phyloP scores from a whole-genome alignment of 2,329 filamentous ascomycete species.

The Talaromyces atroroseus region DNA sequence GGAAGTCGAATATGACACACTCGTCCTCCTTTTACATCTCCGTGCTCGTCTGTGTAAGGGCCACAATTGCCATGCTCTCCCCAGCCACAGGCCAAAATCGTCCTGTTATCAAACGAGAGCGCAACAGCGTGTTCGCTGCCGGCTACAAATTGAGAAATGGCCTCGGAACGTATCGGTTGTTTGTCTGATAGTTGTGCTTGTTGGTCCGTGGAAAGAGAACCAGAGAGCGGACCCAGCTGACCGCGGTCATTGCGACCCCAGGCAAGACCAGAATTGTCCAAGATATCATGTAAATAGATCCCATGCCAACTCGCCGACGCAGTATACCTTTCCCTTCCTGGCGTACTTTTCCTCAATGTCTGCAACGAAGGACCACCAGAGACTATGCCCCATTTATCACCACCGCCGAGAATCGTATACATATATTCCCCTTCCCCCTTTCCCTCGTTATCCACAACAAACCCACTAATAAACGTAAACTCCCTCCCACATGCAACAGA shows the following conservation, averaged over 20 bases:
- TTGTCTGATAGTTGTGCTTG: background rate
- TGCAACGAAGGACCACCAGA: slow-evolving; percentile 48
- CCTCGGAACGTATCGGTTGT: background rate
- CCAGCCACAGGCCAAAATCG: slow-evolving; percentile 88
- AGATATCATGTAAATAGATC: slow-evolving; percentile 61
- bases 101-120: slow-evolving; percentile 53
- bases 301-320: slow-evolving; percentile 78
- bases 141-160: slow-evolving; percentile 60
- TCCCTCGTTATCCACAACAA: background rate
- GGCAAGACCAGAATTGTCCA: slow-evolving; percentile 55
- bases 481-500: slow-evolving; percentile 75
- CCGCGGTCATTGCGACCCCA: slow-evolving; percentile 87
- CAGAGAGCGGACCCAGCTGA: slow-evolving; percentile 66
- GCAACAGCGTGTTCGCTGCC: slow-evolving; percentile 89
- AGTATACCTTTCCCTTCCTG: slow-evolving; percentile 15
- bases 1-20: slow-evolving; percentile 63
- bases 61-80: slow-evolving; percentile 97
- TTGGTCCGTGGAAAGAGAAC: slow-evolving; percentile 1
- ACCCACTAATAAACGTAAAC: slow-evolving; percentile 67
- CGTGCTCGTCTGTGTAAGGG: slow-evolving; percentile 53
- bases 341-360: background rate
- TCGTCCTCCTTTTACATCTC: slow-evolving; percentile 59
- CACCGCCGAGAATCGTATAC: slow-evolving; percentile 63
- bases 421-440: slow-evolving; percentile 47
- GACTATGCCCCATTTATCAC: slow-evolving; percentile 62